Evolutionary conservation across 108 stramenopile species (phyloP), one percentile per base, ranked within the genome.

Genomic region (Conticribra guillardii): DNA sequence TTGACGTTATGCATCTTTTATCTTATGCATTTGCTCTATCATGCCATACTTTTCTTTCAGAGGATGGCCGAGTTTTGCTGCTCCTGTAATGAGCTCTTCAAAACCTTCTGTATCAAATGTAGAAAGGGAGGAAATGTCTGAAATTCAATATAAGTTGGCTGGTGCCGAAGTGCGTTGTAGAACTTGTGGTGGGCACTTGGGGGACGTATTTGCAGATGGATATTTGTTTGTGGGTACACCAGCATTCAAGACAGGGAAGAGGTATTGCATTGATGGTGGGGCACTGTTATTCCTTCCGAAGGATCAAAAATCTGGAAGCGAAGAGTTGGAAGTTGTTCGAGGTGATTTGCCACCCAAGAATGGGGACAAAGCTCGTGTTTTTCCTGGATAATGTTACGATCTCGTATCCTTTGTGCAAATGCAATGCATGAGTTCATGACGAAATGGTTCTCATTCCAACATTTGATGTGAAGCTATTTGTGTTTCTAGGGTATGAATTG

Each of bases 101-200:
- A 55, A 71, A 21, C 55, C 76, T 4, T 48, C 45, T n/a, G 62
- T 64, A 27, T 74, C 73, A 44, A 69, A 77, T 46, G 94, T 95
- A 14, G 92, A 94, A 82, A 82, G 91, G 37, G 90, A 91, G 53
- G 73, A 86, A 46, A 75, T 87, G 21, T 71, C 79, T 55, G 67
- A 82, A 18, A 27, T 87, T 17, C 71, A 75, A 69, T 82, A 81
- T 5, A 82, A 84, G 60, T 65, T 91, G 23, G 66, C 74, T 7
- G 87, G 96, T 30, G 84, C 86, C 15, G 96, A 97, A 68, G 74
- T 95, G 22, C 80, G 91, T 31, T 96, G 95, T 60, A 60, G 69
- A 8, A 85, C 84, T 14, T 94, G 93, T 76, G 93, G 92, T 18
- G 95, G 92, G 0, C 96, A 97, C 58, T 69, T 97, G 30, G 96